Evolutionary conservation across 2,329 filamentous ascomycete genomes (phyloP), one percentile per base, ranked within the genome.

Genomic region (Penicillium frequentans): DNA sequence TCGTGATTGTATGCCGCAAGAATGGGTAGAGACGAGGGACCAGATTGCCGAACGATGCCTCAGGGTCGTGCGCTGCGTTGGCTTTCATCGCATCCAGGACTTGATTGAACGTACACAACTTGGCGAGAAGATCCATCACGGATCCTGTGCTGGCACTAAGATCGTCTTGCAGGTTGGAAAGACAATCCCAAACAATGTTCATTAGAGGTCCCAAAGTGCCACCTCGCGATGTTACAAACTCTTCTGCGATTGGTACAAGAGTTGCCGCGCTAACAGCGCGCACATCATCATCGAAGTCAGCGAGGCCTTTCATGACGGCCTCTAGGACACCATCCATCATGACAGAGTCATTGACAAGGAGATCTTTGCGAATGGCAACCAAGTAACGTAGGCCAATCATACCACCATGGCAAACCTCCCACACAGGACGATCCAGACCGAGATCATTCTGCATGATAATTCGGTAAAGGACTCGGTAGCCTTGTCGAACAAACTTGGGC

Each of bases 231-330:
- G 86, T 87, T 64, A 98, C 93, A 67, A 98, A 96, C 69, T 99
- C 95, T 70, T 93, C 89, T 5, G 93, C 93, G 75, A 99, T 96
- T 1, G 95, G 95, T 49, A 98, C 95, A 45, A 99, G 79, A 0
- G 96, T 99, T n/a, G 95, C 93, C 10, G 96, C 95, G 75, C 93
- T 97, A 65, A 98, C 93, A 19, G 96, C 92, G 63, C 96, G 90
- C 24, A 99, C 95, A 75, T 99, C 95, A 66, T 99, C 95, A 70
- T 99, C 95, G 61, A 82, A 84, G 71, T 99, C 93, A 16, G 88
- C 90, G 2, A 99, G 81, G 0, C 96, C 95, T 74, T 93, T 96
- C 88, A 98, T 97, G 52, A 98, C 95, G 47, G 93, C 91, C 59
- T 86, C 85, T 53, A 97, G 88, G 5, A 98, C 90, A 4, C 93